These are phyloP conservation scores for Oldenlandia corymbosa DNA, from an alignment of 257 asterid genomes.

Conservation along the genomic window DNA sequence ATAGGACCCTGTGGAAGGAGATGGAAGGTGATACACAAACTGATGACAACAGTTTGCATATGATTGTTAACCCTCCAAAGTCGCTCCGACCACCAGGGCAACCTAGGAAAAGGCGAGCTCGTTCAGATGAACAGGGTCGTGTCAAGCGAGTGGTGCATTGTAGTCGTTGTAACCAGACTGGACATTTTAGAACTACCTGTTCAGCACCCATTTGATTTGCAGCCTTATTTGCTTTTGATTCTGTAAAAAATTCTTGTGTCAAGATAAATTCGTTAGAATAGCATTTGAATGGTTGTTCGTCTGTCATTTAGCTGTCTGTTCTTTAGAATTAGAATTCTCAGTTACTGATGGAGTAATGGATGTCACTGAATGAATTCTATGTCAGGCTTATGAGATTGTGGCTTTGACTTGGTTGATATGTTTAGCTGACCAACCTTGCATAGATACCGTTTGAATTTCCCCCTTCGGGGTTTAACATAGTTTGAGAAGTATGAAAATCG, in stretches of 20 bases:
- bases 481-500: no score
- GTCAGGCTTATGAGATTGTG: no score
- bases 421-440: no score
- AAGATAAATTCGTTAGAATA: background rate
- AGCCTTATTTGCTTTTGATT: background rate
- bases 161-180: conserved; percentile 74
- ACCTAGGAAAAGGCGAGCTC: conserved; percentile 46
- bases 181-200: conserved; percentile 79
- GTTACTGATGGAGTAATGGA: no score
- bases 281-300: no score
- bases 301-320: no score
- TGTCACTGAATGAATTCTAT: no score
- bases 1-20: conserved; percentile 53
- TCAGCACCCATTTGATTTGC: conserved; percentile 46
- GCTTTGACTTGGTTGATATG: no score
- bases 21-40: conserved; percentile 17
- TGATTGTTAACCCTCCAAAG: conserved; percentile 61
- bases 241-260: conserved; percentile 21
- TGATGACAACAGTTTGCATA: conserved; percentile 16
- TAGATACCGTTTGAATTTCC: no score
- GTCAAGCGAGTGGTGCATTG: conserved; percentile 59
- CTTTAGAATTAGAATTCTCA: background rate
- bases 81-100: conserved; percentile 40
- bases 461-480: no score
- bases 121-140: conserved; percentile 32